Percentiles rank a stretch among this genome's conserved stretches.
Conservation (phyloP, 768 basidiomycete genomes). For the Amanita pseudoporphyria region DNA sequence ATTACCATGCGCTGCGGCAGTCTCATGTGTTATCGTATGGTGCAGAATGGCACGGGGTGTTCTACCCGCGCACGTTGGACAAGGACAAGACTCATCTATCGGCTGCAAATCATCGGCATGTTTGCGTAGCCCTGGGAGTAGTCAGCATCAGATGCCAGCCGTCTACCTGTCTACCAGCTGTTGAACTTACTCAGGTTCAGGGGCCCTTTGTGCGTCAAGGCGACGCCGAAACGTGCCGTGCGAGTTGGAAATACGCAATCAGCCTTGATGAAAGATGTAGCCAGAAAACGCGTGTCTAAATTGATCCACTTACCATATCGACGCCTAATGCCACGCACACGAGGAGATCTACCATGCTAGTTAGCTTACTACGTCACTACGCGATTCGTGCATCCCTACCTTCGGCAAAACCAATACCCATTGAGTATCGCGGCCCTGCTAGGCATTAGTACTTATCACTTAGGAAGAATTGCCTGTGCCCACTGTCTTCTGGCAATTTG, state of each 20-base stretch:
- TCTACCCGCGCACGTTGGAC: conserved; percentile 69
- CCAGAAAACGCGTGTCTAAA: neutral
- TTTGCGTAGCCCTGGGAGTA: conserved; percentile 49
- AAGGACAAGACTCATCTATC: conserved; percentile 74
- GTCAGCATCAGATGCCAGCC: neutral
- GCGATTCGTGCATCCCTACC: conserved; percentile 29
- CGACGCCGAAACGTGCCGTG: conserved; percentile 87
- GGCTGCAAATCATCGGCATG: conserved; percentile 59
- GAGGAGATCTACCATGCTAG: conserved; percentile 50
- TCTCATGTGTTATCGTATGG: conserved; percentile 70
- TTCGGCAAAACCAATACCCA: conserved; percentile 92
- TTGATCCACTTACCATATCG: conserved; percentile 58
- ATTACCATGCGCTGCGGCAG: conserved; percentile 77
- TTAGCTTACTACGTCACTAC: neutral
- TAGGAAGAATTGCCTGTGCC: conserved; percentile 16
- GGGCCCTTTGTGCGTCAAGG: conserved; percentile 73
- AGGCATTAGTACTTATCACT: neutral
- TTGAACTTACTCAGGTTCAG: conserved; percentile 62
- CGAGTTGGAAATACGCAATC: conserved; percentile 93
- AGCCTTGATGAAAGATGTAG: conserved; percentile 36
- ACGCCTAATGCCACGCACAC: conserved; percentile 89
- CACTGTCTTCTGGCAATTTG: conserved; percentile 69
- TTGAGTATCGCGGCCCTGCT: conserved; percentile 79
- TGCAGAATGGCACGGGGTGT: conserved; percentile 69
- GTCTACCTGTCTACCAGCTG: neutral